A percentile compares a stretch with the other conserved stretches of the same genome.
Evolutionary conservation across 169 alveolate species (phyloP).

Genomic region (Plasmodium fragile): DNA sequence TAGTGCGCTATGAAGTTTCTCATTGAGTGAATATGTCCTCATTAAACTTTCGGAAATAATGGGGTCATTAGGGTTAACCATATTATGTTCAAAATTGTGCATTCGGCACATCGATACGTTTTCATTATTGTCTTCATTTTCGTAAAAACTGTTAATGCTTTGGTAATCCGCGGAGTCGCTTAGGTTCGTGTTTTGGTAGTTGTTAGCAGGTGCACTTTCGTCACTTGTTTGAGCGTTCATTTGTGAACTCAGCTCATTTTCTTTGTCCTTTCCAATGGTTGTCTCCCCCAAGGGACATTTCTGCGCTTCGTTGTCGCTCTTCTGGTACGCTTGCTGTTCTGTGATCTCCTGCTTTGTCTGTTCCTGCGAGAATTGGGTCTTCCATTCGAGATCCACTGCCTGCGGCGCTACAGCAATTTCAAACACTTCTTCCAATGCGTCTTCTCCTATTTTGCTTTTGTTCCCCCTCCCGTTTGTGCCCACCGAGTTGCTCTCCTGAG

Average conservation of each 20-base stretch:
- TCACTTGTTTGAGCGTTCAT: neutral
- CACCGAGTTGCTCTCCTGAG: neutral
- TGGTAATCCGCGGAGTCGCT: constrained; percentile 4
- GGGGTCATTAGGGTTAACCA: neutral
- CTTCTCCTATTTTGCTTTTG: constrained; percentile 7
- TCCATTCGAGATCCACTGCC: neutral
- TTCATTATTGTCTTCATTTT: constrained; percentile 5
- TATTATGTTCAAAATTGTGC: neutral
- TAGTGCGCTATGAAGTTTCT: neutral
- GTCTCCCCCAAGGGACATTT: neutral
- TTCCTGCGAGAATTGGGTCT: neutral
- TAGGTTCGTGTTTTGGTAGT: neutral
- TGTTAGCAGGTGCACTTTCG: neutral
- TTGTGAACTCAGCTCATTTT: neutral
- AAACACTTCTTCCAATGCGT: neutral
- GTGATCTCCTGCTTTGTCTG: neutral
- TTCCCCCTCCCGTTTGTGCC: constrained; percentile 7
- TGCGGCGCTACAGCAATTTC: neutral
- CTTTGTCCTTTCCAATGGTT: neutral
- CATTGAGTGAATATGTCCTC: neutral
- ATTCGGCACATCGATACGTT: neutral
- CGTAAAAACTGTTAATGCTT: neutral
- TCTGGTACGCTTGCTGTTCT: neutral
- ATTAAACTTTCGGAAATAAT: neutral
- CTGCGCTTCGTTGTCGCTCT: neutral